These are phyloP conservation scores for Eucalyptus fibrosa DNA, from an alignment of 345 rosid species.

Conservation along the genomic window DNA sequence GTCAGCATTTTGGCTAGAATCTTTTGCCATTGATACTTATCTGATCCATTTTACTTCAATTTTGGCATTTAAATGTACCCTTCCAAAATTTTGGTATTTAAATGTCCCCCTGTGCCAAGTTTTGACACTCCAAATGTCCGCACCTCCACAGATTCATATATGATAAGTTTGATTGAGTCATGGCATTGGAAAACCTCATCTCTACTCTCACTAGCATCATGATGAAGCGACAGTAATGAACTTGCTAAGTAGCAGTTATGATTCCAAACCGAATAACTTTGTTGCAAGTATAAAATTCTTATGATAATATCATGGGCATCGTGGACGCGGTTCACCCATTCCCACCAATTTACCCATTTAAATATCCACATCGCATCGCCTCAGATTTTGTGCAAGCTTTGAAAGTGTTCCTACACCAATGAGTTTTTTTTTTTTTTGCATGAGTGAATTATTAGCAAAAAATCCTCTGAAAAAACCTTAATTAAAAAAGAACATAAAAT, in stretches of 20 bases:
- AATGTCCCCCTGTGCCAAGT: too few relatives aligned
- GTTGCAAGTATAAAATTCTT: background rate
- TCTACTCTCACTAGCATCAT: background rate
- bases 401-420: background rate
- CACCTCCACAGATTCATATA: background rate
- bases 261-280: too few relatives aligned
- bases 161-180: background rate
- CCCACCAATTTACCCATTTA: background rate
- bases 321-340: background rate
- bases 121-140: too few relatives aligned
- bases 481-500: background rate
- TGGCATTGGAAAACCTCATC: background rate
- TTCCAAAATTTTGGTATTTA: too few relatives aligned
- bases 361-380: background rate
- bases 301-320: background rate
- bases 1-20: too few relatives aligned
- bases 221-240: background rate
- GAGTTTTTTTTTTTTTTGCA: background rate
- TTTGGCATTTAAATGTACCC: too few relatives aligned
- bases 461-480: background rate
- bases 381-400: background rate
- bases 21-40: too few relatives aligned
- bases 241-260: background rate
- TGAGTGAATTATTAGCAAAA: background rate
- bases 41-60: accelerated